phyloP scores from a whole-genome alignment of 192 early-diverging fungal species.

The Geranomyces michiganensis region DNA sequence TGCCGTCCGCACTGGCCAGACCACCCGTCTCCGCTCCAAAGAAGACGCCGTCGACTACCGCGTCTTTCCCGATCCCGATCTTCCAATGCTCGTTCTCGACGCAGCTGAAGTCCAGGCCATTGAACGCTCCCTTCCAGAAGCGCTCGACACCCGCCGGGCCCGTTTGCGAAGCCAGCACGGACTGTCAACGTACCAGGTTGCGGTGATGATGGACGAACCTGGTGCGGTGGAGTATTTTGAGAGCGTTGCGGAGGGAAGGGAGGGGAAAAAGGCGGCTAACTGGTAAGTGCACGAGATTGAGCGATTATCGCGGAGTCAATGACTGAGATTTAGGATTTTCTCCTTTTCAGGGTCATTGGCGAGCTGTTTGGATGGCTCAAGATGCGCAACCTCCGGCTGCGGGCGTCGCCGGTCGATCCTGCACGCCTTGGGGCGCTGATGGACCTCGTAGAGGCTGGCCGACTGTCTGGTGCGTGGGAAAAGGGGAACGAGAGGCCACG shows the following conservation, averaged over 20 bases:
- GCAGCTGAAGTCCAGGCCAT: constrained; percentile 40
- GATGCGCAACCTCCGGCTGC: constrained; percentile 4
- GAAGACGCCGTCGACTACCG: constrained; percentile 87
- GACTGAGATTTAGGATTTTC: not conserved
- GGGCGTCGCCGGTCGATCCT: not conserved
- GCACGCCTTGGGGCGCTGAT: not conserved
- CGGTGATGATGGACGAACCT: constrained; percentile 70
- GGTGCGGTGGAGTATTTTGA: constrained; percentile 81
- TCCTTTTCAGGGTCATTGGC: constrained; percentile 1
- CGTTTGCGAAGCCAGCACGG: constrained; percentile 65
- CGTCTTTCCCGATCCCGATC: not conserved
- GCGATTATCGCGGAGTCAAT: not conserved
- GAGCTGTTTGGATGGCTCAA: constrained; percentile 10
- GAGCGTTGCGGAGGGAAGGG: constrained; percentile 40
- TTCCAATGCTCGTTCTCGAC: not conserved
- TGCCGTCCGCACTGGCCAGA: constrained; percentile 63
- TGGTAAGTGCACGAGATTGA: not conserved
- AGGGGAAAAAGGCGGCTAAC: constrained; percentile 15
- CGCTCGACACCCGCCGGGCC: constrained; percentile 64
- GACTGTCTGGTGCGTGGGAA: not conserved
- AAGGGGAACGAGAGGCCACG: no score
- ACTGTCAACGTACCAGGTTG: constrained; percentile 59
- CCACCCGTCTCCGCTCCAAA: constrained; percentile 75
- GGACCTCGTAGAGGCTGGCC: not conserved
- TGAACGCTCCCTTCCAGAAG: constrained; percentile 62